Evolutionary conservation across 106 monocot species (phyloP), one percentile per base, ranked within the genome.

Genomic region (Amphibolis antarctica): DNA sequence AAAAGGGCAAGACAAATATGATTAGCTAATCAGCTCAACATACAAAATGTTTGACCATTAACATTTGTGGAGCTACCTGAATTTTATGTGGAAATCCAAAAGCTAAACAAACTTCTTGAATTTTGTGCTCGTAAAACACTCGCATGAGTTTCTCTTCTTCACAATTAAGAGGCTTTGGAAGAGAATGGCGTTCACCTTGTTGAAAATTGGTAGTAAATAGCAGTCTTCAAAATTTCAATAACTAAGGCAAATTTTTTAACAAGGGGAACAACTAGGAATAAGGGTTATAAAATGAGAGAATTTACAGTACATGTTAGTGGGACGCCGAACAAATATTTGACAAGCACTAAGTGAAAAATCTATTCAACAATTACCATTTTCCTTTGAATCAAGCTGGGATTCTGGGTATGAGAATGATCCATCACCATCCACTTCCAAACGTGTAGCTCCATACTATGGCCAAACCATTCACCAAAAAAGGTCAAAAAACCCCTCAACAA

Each of bases 41-140:
- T n/a, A n/a, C n/a, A n/a, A n/a, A n/a, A n/a, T n/a, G n/a, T n/a
- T n/a, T n/a, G n/a, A n/a, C n/a, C n/a, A n/a, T n/a, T n/a, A n/a
- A n/a, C n/a, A n/a, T n/a, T n/a, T n/a, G n/a, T n/a, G n/a, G n/a
- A 3, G 9, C 64, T 5, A 89, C 94, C 86, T 94, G 94, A 76
- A 96, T 89, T 80, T 96, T 96, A 44, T 82, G 86, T 61, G 89
- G 94, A 66, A 96, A 96, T 65, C 76, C 67, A 71, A 96, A 96
- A 75, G 94, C 89, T 65, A 64, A 55, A 80, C 94, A 96, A 17
- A 96, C 94, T 86, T 96, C 94, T 79, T 96, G 94, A 65, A 96
- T 96, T 66, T 96, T 96, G 57, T 94, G 86, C 69, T 96, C 94
- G 55, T 96, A 96, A 77, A 86, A 96, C 24, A 86, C 74, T 20